Conservation (phyloP, 768 basidiomycete genomes). For the Botryobasidium botryosum region DNA sequence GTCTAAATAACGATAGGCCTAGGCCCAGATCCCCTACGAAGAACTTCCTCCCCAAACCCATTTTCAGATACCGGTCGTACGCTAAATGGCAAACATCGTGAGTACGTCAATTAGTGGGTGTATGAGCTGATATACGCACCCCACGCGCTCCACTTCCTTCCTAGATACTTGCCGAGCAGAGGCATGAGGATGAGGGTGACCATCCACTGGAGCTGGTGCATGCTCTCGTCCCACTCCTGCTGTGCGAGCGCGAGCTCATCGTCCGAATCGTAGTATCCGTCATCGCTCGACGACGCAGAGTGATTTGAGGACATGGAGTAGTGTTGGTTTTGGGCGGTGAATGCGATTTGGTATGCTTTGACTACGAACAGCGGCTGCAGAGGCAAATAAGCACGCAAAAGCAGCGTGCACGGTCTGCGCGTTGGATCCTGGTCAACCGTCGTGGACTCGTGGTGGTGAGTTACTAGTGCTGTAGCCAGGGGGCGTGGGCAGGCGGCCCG, state of each 20-base stretch:
- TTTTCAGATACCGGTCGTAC: constrained; percentile 3
- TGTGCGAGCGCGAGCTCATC: constrained; percentile 55
- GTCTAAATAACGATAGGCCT: too few relatives aligned
- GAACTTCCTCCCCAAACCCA: constrained; percentile 4
- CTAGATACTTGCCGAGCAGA: constrained; percentile 75
- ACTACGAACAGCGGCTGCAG: too few relatives aligned
- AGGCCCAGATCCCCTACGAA: constrained; percentile 12
- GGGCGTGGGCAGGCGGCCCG: too few relatives aligned
- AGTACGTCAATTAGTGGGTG: not conserved
- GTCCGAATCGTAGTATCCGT: constrained; percentile 36
- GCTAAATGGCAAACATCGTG: not conserved
- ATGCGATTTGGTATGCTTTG: too few relatives aligned
- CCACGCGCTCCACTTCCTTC: constrained; percentile 73
- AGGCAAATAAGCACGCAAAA: too few relatives aligned
- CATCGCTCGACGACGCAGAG: constrained; percentile 21
- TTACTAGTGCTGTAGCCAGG: too few relatives aligned
- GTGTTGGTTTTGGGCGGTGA: not conserved
- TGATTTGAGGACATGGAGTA: not conserved
- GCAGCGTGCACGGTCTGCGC: too few relatives aligned
- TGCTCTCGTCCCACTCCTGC: constrained; percentile 85
- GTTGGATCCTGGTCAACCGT: too few relatives aligned
- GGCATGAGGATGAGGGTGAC: constrained; percentile 68
- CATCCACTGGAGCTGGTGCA: constrained; percentile 70
- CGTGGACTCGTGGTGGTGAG: too few relatives aligned
- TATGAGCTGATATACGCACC: constrained; percentile 31